A percentile compares a stretch with the other conserved stretches of the same genome.
These are phyloP conservation scores for Sophora flavescens DNA, from an alignment of 306 rosid genomes.

Conservation along the genomic window DNA sequence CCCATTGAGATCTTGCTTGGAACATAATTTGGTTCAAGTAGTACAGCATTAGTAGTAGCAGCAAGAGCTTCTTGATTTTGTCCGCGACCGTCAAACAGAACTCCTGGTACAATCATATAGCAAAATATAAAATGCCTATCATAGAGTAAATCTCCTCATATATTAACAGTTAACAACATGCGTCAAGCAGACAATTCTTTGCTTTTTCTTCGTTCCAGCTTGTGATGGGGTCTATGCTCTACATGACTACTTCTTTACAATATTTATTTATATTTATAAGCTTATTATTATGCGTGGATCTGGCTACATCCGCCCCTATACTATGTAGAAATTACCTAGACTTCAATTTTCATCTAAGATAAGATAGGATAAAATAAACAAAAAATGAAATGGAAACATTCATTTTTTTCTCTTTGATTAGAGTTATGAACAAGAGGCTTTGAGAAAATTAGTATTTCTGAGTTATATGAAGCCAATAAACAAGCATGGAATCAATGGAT, in stretches of 20 bases:
- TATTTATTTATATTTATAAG: not conserved
- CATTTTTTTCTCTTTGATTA: too few relatives aligned
- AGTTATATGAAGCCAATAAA: too few relatives aligned
- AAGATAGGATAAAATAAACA: too few relatives aligned
- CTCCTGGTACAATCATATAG: slow-evolving; percentile 59
- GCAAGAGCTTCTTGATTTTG: slow-evolving; percentile 68
- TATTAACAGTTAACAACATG: slow-evolving; percentile 4
- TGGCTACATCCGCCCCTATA: too few relatives aligned
- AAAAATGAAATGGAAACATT: too few relatives aligned
- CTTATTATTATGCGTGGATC: not conserved
- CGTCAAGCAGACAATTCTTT: slow-evolving; percentile 7
- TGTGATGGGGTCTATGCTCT: slow-evolving; percentile 1
- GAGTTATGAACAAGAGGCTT: too few relatives aligned
- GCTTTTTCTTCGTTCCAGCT: not conserved
- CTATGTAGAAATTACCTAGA: too few relatives aligned
- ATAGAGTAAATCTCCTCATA: not conserved
- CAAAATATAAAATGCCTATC: slow-evolving; percentile 21
- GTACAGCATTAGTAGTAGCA: slow-evolving; percentile 57
- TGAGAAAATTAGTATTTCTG: too few relatives aligned
- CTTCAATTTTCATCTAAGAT: too few relatives aligned
- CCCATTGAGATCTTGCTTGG: slow-evolving; percentile 79
- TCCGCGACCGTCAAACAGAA: slow-evolving; percentile 69
- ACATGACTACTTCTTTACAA: not conserved
- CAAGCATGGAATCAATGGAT: too few relatives aligned
- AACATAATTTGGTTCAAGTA: slow-evolving; percentile 66